Percentiles rank a stretch among this genome's conserved stretches.
These are phyloP conservation scores for Colletotrichum godetiae DNA, from an alignment of 2,329 filamentous ascomycete genomes.

Conservation along the genomic window DNA sequence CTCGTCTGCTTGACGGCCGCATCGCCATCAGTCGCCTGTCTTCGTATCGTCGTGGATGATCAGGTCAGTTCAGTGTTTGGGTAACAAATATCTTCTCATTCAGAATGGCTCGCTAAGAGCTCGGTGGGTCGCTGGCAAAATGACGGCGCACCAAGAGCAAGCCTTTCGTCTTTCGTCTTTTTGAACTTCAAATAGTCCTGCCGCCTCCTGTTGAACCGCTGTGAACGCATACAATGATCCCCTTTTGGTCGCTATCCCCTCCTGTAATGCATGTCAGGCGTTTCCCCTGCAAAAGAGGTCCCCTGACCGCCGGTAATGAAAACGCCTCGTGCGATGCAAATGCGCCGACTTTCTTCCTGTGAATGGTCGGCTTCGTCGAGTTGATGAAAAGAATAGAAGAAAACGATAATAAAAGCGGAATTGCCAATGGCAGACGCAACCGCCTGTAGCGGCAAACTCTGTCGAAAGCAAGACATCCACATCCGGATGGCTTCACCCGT, in stretches of 20 bases:
- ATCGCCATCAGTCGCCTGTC: not conserved
- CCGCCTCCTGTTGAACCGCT: not conserved
- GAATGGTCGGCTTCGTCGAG: not conserved
- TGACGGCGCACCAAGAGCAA: not conserved
- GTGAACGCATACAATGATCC: not conserved
- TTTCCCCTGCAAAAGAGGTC: not conserved
- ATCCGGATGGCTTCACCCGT: slow-evolving; percentile 8
- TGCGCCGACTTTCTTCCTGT: slow-evolving; percentile 4
- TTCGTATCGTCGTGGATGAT: not conserved
- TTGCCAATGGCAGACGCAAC: not conserved
- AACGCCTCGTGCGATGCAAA: slow-evolving; percentile 33
- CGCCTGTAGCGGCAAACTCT: not conserved
- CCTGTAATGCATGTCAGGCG: slow-evolving; percentile 20
- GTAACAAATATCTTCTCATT: slow-evolving; percentile 10
- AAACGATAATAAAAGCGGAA: not conserved
- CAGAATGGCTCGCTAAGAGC: not conserved
- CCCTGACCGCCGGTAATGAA: slow-evolving; percentile 18
- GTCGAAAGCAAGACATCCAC: not conserved
- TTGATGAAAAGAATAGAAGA: slow-evolving; percentile 1
- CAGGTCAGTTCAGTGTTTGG: not conserved
- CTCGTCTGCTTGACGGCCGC: not conserved
- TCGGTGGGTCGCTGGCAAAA: not conserved
- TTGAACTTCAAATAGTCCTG: not conserved
- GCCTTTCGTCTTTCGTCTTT: not conserved
- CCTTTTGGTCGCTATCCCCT: slow-evolving; percentile 5